Evolutionary conservation across 129 eudicot genomes (phyloP).

Genomic region (Artemisia tridentata): DNA sequence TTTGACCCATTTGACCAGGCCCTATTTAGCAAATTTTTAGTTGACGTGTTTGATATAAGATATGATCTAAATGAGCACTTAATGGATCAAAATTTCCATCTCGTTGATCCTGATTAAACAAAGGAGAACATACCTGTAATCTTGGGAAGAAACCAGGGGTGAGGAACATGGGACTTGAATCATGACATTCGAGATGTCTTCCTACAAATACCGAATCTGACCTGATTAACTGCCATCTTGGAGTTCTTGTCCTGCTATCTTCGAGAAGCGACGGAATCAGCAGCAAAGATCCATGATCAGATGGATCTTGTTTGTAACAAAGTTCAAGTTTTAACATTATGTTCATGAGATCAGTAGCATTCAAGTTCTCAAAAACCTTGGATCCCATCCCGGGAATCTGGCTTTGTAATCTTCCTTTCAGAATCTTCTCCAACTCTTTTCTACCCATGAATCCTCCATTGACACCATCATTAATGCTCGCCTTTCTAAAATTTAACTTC

Average conservation of each 20-base stretch:
- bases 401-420: conserved; percentile 64
- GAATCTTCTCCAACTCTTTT: conserved; percentile 73
- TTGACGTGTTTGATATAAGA: too few relatives aligned
- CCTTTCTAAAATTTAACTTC: conserved; percentile 43
- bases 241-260: conserved; percentile 67
- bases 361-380: conserved; percentile 68
- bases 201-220: conserved; percentile 67
- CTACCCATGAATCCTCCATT: conserved; percentile 53
- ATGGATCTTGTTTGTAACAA: conserved; percentile 74
- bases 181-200: conserved; percentile 84
- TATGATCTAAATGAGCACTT: too few relatives aligned
- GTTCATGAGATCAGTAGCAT: conserved; percentile 68
- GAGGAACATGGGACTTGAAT: conserved; percentile 79
- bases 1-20: too few relatives aligned
- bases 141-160: conserved; percentile 82
- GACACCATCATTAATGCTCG: conserved; percentile 33
- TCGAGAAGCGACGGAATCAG: conserved; percentile 75
- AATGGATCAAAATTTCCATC: too few relatives aligned
- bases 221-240: conserved; percentile 62
- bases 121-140: conserved; percentile 56
- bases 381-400: conserved; percentile 78
- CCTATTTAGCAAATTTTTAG: too few relatives aligned
- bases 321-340: conserved; percentile 88
- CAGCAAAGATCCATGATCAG: conserved; percentile 61
- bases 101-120: not conserved